These are phyloP conservation scores for Microcera coccophila DNA, from an alignment of 2,329 filamentous ascomycete species.

Conservation along the genomic window DNA sequence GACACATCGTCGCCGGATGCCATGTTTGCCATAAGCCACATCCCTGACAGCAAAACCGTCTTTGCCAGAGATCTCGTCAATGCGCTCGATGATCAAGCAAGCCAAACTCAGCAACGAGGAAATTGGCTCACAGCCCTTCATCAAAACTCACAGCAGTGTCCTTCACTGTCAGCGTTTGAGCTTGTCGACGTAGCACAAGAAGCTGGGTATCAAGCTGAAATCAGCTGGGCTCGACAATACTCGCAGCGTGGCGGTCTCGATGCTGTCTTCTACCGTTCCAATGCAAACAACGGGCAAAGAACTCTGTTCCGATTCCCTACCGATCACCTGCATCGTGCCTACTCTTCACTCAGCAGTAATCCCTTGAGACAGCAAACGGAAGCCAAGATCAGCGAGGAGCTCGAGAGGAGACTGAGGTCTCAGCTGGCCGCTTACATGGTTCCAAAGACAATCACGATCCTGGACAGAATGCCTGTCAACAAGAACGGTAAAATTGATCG, in stretches of 20 bases:
- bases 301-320: neutral
- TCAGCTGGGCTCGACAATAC: neutral
- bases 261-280: neutral
- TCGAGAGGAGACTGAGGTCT: constrained; percentile 1
- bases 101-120: neutral
- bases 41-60: neutral
- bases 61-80: neutral
- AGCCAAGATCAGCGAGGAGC: neutral
- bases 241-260: neutral
- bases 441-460: constrained; percentile 12
- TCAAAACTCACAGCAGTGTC: neutral
- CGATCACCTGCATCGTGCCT: neutral
- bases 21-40: neutral
- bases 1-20: too few relatives aligned
- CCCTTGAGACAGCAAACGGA: neutral
- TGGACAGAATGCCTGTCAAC: constrained; percentile 12
- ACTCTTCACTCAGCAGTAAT: neutral
- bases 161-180: neutral
- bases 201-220: neutral
- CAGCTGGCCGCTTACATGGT: constrained; percentile 19
- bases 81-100: neutral
- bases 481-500: constrained; percentile 15
- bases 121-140: neutral
- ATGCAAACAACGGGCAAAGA: neutral
- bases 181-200: neutral